These are phyloP conservation scores for Podaxis sp. DNA, from an alignment of 768 basidiomycete species.

Conservation along the genomic window DNA sequence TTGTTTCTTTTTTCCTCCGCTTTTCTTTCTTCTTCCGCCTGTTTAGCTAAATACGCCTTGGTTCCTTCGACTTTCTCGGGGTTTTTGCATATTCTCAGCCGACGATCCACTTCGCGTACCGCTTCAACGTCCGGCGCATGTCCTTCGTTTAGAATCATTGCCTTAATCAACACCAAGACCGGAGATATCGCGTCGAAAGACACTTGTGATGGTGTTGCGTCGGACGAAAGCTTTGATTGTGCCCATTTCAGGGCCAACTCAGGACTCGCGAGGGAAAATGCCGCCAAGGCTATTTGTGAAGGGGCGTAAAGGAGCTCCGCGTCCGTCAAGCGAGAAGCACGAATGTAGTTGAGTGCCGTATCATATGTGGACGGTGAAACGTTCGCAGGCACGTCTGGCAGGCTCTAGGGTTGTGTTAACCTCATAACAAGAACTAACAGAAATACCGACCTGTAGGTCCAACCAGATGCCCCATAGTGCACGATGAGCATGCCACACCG, in stretches of 20 bases:
- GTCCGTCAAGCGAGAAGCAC: slow-evolving; percentile 85
- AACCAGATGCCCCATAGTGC: slow-evolving; percentile 88
- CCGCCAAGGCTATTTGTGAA: slow-evolving; percentile 89
- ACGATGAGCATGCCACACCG: slow-evolving; percentile 88
- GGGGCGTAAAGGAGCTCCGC: slow-evolving; percentile 90
- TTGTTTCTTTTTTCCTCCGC: slow-evolving; percentile 68
- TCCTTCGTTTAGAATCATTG: slow-evolving; percentile 53
- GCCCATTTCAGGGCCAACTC: slow-evolving; percentile 64
- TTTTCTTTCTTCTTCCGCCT: slow-evolving; percentile 67
- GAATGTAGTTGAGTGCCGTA: slow-evolving; percentile 62
- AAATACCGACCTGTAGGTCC: slow-evolving; percentile 71
- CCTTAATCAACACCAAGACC: slow-evolving; percentile 54
- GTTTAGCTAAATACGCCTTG: slow-evolving; percentile 72
- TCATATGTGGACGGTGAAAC: slow-evolving; percentile 61
- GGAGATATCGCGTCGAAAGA: slow-evolving; percentile 10
- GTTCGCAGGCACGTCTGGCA: slow-evolving; percentile 51
- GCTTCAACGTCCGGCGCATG: slow-evolving; percentile 74
- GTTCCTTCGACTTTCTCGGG: slow-evolving; percentile 95
- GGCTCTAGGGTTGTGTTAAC: slow-evolving; percentile 40
- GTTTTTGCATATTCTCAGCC: slow-evolving; percentile 88
- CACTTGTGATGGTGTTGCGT: slow-evolving; percentile 15
- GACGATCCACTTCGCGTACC: slow-evolving; percentile 87
- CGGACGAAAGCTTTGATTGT: slow-evolving; percentile 31
- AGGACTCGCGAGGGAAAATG: slow-evolving; percentile 65
- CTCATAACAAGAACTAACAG: not conserved